Evolutionary conservation across 108 stramenopile species (phyloP), one percentile per base, ranked within the genome.

Genomic region (Nitzschia sp.): DNA sequence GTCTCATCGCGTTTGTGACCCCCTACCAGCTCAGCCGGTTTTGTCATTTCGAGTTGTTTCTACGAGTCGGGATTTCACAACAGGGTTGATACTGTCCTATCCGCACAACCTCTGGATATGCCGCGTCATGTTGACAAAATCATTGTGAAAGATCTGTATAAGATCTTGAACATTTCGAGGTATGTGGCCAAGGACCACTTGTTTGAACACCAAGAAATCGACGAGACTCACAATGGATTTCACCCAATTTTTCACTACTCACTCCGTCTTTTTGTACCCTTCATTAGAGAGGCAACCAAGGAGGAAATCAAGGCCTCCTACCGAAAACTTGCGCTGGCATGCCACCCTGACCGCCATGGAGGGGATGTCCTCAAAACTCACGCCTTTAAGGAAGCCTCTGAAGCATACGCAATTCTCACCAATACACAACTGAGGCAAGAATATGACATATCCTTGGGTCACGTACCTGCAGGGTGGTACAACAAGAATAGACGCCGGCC

Each of bases 221-320:
- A 53, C 3, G 3, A 25, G 0, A 26, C 53, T 73, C 9, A 59
- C 62, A 11, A 60, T n/a, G 43, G 29, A 34, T 34, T 34, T 34
- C 8, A 0, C 7, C 43, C 29, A 48, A 48, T 61, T 10, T 10
- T 52, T 52, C 40, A n/a, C 44, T 5, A 34, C 29, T 34, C 29
- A 5, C 53, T 17, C 0, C 50, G 21, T 19, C 10, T 52, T 41
- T 29, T 81, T 67, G 60, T 71, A 38, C 75, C 67, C 37, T 64
- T 79, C 37, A 61, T 70, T 51, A 80, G 87, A 62, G 80, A 76
- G 11, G 85, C 92, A 8, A 80, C 92, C 19, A 71, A 70, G 21
- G 39, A 51, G 26, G 88, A 93, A 78, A 90, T 93, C 66, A 90
- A 91, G 53, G 74, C 78, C 41, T 77, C 88, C 26, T 93, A 93